Conservation (phyloP, 345 rosid species). For the Hibiscus syriacus region DNA sequence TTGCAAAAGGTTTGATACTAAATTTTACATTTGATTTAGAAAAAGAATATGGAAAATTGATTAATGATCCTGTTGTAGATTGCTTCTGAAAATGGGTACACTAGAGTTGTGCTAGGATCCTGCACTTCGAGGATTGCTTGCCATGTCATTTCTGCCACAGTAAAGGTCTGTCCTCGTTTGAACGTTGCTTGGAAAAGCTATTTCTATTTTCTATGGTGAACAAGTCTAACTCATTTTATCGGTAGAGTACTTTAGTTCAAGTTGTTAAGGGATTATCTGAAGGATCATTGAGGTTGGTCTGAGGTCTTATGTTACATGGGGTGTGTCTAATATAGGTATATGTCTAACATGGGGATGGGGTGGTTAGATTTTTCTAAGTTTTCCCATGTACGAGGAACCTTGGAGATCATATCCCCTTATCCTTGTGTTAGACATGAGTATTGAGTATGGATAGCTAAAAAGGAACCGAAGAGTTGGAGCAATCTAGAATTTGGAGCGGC, state of each 20-base stretch:
- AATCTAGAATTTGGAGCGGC: background rate
- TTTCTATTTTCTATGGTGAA: background rate
- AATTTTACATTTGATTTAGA: background rate
- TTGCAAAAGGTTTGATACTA: conserved; percentile 62
- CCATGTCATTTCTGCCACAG: conserved; percentile 78
- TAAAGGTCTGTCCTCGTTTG: conserved; percentile 44
- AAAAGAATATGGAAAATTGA: background rate
- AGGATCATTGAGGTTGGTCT: background rate
- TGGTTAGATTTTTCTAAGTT: background rate
- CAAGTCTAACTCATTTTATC: background rate
- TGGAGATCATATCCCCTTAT: background rate
- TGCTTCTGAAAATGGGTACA: conserved; percentile 72
- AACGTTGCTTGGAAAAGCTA: background rate
- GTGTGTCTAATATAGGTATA: background rate
- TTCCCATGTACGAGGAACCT: background rate
- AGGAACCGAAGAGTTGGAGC: background rate
- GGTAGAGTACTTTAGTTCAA: background rate
- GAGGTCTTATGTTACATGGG: background rate
- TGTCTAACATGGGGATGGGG: background rate
- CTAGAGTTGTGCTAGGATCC: conserved; percentile 59
- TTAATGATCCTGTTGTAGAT: conserved; percentile 33
- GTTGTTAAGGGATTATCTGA: background rate
- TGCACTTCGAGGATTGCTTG: conserved; percentile 86
- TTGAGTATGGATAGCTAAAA: background rate
- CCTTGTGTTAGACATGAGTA: background rate